Percentiles rank a stretch among this genome's conserved stretches.
Evolutionary conservation across 345 rosid species (phyloP).

Genomic region (Salix suchowensis): DNA sequence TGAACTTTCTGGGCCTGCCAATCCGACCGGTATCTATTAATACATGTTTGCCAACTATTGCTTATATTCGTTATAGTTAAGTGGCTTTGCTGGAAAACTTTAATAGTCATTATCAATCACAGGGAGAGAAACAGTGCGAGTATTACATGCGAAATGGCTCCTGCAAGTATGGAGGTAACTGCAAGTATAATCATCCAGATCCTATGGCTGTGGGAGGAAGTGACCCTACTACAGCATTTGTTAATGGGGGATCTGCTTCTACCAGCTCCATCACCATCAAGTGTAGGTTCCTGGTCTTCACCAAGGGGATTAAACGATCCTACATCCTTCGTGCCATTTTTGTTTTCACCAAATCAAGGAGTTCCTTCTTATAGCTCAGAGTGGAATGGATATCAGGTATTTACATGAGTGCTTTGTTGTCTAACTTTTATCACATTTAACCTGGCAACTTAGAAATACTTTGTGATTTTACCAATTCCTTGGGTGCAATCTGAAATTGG

Average conservation of each 20-base stretch:
- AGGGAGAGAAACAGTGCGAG: constrained; percentile 84
- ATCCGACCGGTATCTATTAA: constrained; percentile 52
- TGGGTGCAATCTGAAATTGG: not conserved
- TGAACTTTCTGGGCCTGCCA: constrained; percentile 89
- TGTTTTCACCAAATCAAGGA: constrained; percentile 57
- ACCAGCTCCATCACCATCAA: constrained; percentile 45
- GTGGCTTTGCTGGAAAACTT: not conserved
- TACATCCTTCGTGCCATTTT: constrained; percentile 48
- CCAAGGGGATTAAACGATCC: constrained; percentile 49
- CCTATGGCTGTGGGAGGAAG: constrained; percentile 51
- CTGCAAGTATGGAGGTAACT: constrained; percentile 77
- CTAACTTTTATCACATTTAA: not conserved
- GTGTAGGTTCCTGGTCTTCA: constrained; percentile 65
- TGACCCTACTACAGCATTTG: constrained; percentile 45
- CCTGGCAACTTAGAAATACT: not conserved
- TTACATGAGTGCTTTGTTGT: not conserved
- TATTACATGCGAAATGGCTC: constrained; percentile 94
- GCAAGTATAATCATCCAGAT: constrained; percentile 94
- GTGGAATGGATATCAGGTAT: constrained; percentile 93
- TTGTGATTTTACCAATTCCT: not conserved
- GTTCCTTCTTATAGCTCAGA: constrained; percentile 53
- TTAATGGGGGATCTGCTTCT: constrained; percentile 53
- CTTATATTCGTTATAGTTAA: not conserved
- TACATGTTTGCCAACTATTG: not conserved
- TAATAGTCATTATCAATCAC: constrained; percentile 8